Evolutionary conservation across 169 alveolate species (phyloP).

Genomic region (Cystoisospora suis): DNA sequence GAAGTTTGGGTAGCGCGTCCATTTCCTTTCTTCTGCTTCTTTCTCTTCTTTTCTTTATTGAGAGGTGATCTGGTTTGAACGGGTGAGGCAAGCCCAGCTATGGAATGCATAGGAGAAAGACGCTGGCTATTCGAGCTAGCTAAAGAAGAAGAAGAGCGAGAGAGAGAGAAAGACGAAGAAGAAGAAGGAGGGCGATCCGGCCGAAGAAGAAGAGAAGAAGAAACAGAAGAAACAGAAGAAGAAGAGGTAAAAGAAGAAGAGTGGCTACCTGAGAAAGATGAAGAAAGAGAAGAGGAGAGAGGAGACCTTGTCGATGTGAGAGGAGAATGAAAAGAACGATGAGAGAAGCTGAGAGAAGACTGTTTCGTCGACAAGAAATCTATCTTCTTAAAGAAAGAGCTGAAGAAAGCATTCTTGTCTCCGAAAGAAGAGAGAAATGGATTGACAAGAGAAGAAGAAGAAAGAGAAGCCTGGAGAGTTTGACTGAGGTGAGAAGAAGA

Average conservation of each 20-base stretch:
- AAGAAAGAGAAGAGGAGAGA: not conserved
- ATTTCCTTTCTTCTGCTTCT: not conserved
- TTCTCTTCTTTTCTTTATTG: too few relatives aligned
- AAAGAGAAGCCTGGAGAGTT: not conserved
- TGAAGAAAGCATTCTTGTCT: too few relatives aligned
- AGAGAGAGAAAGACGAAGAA: not conserved
- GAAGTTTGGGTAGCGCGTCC: not conserved
- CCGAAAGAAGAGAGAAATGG: not conserved
- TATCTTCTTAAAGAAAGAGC: too few relatives aligned
- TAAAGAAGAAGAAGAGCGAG: not conserved
- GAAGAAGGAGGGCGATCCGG: not conserved
- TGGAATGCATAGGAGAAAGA: not conserved
- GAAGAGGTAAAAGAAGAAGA: not conserved
- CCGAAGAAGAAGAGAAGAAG: not conserved
- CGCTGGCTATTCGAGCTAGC: not conserved
- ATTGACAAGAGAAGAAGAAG: not conserved
- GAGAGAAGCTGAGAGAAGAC: too few relatives aligned
- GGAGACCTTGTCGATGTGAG: too few relatives aligned
- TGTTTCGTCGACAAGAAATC: too few relatives aligned
- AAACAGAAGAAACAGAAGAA: not conserved
- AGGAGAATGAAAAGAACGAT: too few relatives aligned
- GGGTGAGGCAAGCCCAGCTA: slow-evolving; percentile 11
- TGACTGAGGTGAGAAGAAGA: not conserved
- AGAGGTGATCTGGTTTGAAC: too few relatives aligned
- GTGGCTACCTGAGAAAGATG: not conserved